Conservation (phyloP, 1,284 basidiomycete species). For the Tilletia walkeri region DNA sequence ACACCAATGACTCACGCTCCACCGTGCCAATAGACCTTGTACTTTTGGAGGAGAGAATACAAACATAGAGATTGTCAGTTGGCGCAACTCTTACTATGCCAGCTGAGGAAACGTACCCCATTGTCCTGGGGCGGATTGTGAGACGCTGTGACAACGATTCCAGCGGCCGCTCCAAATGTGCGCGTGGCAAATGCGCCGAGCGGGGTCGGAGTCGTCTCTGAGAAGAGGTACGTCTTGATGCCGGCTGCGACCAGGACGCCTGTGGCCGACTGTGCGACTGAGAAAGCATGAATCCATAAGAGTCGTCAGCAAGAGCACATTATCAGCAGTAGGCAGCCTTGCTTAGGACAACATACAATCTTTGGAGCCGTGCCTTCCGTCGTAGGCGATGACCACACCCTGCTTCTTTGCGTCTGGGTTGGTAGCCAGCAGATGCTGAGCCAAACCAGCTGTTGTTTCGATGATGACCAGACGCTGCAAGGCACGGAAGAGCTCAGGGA, state of each 20-base stretch:
- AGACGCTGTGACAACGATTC: constrained; percentile 45
- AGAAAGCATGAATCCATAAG: neutral
- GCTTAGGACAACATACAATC: constrained; percentile 23
- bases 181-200: constrained; percentile 46
- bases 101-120: constrained; percentile 21
- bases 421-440: constrained; percentile 33
- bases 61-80: neutral
- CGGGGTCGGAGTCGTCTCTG: constrained; percentile 35
- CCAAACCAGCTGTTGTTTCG: constrained; percentile 42
- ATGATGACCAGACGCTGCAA: constrained; percentile 40
- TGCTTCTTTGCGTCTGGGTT: constrained; percentile 25
- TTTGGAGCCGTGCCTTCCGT: constrained; percentile 43
- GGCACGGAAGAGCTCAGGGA: constrained; percentile 2
- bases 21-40: constrained; percentile 36
- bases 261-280: constrained; percentile 37
- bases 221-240: constrained; percentile 32
- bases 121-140: constrained; percentile 51
- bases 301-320: too few relatives aligned
- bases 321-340: too few relatives aligned
- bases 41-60: neutral
- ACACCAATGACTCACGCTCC: constrained; percentile 24
- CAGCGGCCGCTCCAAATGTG: constrained; percentile 39
- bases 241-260: constrained; percentile 38
- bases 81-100: too few relatives aligned
- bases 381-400: constrained; percentile 50